Conservation (phyloP, 768 basidiomycete genomes). For the Galerina sulciceps region DNA sequence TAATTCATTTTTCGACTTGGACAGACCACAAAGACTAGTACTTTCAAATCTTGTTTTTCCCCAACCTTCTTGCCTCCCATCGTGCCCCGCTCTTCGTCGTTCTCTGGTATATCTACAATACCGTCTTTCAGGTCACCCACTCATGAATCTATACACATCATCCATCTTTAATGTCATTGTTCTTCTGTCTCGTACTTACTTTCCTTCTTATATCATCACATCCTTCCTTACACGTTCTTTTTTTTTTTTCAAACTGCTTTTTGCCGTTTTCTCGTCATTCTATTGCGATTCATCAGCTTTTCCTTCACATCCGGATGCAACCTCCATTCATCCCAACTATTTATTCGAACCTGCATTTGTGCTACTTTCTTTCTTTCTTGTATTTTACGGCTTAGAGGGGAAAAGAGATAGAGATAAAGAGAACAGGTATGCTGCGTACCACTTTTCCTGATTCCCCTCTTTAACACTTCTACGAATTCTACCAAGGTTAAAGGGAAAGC, state of each 20-base stretch:
- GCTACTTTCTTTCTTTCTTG: constrained; percentile 3
- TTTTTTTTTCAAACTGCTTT: neutral
- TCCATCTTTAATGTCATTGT: constrained; percentile 24
- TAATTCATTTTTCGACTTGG: constrained; percentile 21
- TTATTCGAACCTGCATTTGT: constrained; percentile 8
- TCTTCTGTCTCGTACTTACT: constrained; percentile 23
- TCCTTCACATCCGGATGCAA: neutral
- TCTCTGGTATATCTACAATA: constrained; percentile 25
- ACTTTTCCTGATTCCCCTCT: neutral
- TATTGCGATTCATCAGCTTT: constrained; percentile 1
- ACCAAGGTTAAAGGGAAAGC: constrained; percentile 10
- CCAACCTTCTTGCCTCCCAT: constrained; percentile 10
- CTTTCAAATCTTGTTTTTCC: constrained; percentile 5
- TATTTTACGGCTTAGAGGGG: constrained; percentile 12
- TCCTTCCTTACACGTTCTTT: constrained; percentile 6
- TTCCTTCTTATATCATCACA: constrained; percentile 19
- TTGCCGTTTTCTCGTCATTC: neutral
- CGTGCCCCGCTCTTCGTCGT: constrained; percentile 10
- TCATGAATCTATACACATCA: constrained; percentile 27
- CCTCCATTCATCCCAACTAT: constrained; percentile 9
- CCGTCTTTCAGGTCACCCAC: constrained; percentile 21
- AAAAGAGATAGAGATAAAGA: constrained; percentile 9
- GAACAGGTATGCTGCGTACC: constrained; percentile 10
- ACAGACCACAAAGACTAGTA: constrained; percentile 11
- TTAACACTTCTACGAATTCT: neutral